Base-by-base conservation (phyloP, 306 rosid genomes). In the Cucurbita ficifolia region DNA sequence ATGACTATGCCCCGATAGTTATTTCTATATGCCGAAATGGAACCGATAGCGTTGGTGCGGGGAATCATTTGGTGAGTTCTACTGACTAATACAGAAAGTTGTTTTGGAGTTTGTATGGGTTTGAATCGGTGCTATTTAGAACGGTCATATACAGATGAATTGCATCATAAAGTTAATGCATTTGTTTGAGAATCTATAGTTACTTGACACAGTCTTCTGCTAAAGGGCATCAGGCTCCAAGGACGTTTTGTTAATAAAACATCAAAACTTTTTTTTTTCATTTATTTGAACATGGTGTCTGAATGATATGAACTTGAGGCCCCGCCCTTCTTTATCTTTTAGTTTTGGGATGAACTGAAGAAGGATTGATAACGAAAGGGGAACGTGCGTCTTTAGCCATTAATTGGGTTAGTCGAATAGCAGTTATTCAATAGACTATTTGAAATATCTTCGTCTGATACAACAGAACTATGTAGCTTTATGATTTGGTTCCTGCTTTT, bases 1-100 rank as follows among this genome's bases (percentile, higher is more conserved):
- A 84, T 39, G 90, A 81, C 70, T 88, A 85, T 71, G 82, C 84
- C 24, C 79, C 51, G 12, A 63, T 86, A 38, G 83, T 92, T 64
- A 46, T 76, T 73, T 74, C 85, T 36, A 76, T 92, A 76, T 90
- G 82, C 83, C 81, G 70, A 76, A 82, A 59, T 40, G 84, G 50
- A 78, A 57, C 80, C 67, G 81, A 17, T 39, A 52, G 2, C 11
- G 18, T 39, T 72, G 53, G 55, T 54, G 64, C n/a, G 19, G 65
- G 21, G 76, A 40, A 54, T 13, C 50, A 39, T n/a, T 36, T 38
- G 86, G 92, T 90, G 68, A 0, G 86, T 82, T 71, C 57, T 56
- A 53, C 81, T 24, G 74, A 73, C 46, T 29, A 49, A 70, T 70
- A 5, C 40, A 9, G 21, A 33, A 48, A 13, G 18, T 24, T 46